These are phyloP conservation scores for Paraglomus brasilianum DNA, from an alignment of 192 early-diverging fungal species.

Conservation along the genomic window DNA sequence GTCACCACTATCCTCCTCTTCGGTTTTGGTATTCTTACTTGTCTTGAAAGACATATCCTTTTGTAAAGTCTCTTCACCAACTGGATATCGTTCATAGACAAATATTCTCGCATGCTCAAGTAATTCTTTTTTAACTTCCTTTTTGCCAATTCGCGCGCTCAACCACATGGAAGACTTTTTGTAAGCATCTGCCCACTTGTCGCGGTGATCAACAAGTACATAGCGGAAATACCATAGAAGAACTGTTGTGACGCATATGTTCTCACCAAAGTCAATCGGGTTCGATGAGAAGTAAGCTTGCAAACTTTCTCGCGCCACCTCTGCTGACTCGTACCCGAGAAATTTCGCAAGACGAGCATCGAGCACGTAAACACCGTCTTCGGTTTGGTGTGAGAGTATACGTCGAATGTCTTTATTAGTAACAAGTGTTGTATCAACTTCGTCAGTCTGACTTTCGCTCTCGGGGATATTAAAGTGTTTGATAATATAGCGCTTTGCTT, in stretches of 20 bases:
- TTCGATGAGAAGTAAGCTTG: slow-evolving; percentile 8
- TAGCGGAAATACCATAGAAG: slow-evolving; percentile 18
- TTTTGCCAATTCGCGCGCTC: neutral
- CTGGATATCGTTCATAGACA: slow-evolving; percentile 7
- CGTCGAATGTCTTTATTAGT: slow-evolving; percentile 1
- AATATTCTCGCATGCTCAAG: slow-evolving; percentile 4
- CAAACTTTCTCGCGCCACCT: slow-evolving; percentile 5
- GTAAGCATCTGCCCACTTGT: slow-evolving; percentile 10
- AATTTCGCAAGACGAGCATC: neutral
- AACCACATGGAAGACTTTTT: slow-evolving; percentile 11
- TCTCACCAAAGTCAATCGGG: neutral
- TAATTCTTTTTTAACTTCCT: slow-evolving; percentile 7
- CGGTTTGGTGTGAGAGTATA: slow-evolving; percentile 8
- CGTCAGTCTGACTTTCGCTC: neutral
- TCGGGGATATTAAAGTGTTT: slow-evolving; percentile 16
- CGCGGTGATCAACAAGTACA: slow-evolving; percentile 17
- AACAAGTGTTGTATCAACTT: slow-evolving; percentile 1
- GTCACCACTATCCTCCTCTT: neutral
- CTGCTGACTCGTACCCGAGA: slow-evolving; percentile 20
- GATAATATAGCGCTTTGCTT: slow-evolving; percentile 1
- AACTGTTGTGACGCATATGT: slow-evolving; percentile 8
- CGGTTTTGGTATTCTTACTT: neutral
- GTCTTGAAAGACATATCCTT: slow-evolving; percentile 14
- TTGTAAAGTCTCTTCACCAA: neutral
- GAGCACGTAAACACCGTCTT: slow-evolving; percentile 11